Evolutionary conservation across 371 early-diverging fungal species (phyloP), one percentile per base, ranked within the genome.

Genomic region (Entomophthora muscae): DNA sequence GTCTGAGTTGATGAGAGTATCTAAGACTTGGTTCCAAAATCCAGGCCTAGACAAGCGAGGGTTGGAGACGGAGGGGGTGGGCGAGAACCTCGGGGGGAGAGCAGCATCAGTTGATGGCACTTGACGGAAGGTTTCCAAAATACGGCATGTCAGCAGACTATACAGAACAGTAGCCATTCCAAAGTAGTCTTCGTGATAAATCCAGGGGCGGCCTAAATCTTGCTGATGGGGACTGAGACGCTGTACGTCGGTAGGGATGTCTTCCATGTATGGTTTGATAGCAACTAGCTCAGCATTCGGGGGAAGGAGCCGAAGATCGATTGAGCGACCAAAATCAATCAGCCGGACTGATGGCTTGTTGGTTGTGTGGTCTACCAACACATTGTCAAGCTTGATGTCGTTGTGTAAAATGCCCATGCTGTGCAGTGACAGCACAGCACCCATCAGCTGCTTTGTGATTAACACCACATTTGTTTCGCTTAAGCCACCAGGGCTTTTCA

Each of bases 131-230:
- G 5, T 17, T 10, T 42, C 42, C 5, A 42, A 17, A 5, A 17
- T 17, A 42, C 42, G 42, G 42, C 17, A 42, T 5, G 42, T 17
- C 42, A 42, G 42, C 17, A 42, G 42, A 17, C 42, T 55, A 26
- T 55, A 55, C 12, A 55, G 10, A 13, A 55, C n/a, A 17, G 22
- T n/a, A 17, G 56, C 56, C 12, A 55, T 17, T 7, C 56, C 56
- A 55, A 55, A 55, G 12, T 24, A 55, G 28, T 55, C 56, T 55
- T 55, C 56, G 28, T 55, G 56, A 55, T 55, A 55, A 12, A 55
- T 3, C 56, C 56, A 55, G 22, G 22, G 24, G 7, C 28, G 22
- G 3, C 28, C 28, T 26, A 55, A 27, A 24, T 55, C 56, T 26
- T 55, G 56, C n/a, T 55, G 56, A 55, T 55, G 56, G 12, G 56